These are phyloP conservation scores for Haplosporangium gracile DNA, from an alignment of 192 early-diverging fungal species.

Conservation along the genomic window DNA sequence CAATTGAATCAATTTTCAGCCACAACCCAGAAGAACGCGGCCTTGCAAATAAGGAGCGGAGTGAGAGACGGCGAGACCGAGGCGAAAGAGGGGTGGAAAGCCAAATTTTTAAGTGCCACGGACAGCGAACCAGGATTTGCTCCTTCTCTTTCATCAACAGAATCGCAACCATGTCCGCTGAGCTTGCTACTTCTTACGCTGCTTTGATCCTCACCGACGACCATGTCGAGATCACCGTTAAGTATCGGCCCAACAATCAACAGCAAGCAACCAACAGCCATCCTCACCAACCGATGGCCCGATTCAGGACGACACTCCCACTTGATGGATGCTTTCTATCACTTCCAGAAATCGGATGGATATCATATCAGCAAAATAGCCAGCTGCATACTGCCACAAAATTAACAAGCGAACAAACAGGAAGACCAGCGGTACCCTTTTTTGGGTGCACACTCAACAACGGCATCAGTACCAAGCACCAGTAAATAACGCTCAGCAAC, in stretches of 20 bases:
- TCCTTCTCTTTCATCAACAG: conserved; percentile 51
- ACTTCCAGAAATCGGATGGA: neutral
- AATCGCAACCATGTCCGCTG: conserved; percentile 66
- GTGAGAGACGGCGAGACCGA: too few species aligned
- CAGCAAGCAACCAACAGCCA: neutral
- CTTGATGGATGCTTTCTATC: neutral
- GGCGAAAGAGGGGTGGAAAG: neutral
- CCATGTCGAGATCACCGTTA: conserved; percentile 95
- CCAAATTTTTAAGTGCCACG: conserved; percentile 1
- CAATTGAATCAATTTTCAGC: neutral
- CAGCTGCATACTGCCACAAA: neutral
- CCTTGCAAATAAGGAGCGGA: too few species aligned
- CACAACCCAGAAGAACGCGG: neutral
- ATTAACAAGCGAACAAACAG: neutral
- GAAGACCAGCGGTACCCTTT: neutral
- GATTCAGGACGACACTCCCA: conserved; percentile 12
- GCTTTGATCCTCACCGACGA: conserved; percentile 99
- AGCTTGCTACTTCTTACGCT: conserved; percentile 95
- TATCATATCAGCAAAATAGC: neutral
- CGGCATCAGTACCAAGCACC: neutral
- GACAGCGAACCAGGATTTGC: conserved; percentile 9
- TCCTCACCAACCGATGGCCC: neutral
- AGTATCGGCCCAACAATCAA: conserved; percentile 48
- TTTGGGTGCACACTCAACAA: neutral
- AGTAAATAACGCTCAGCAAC: neutral